phyloP scores from a whole-genome alignment of 2,329 filamentous ascomycete genomes.

The Ophiostoma novo-ulmi region DNA sequence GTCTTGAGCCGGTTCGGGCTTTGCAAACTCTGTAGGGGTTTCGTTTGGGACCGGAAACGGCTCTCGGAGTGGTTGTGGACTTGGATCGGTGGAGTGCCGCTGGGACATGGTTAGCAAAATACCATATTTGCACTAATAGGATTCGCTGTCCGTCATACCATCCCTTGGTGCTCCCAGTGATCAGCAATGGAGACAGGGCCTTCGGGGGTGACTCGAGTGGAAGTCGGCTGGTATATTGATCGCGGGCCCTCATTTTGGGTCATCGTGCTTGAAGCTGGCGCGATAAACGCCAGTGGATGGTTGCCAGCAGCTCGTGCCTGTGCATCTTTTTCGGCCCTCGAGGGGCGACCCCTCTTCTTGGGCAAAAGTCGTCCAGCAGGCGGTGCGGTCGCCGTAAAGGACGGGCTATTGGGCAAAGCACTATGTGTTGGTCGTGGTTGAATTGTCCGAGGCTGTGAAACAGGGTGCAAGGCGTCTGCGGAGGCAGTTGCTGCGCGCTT shows the following conservation, averaged over 20 bases:
- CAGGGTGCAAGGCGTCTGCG: constrained; percentile 22
- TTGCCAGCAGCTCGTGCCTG: constrained; percentile 29
- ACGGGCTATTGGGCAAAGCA: background rate
- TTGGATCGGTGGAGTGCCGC: background rate
- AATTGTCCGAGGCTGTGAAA: constrained; percentile 28
- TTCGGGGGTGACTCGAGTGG: background rate
- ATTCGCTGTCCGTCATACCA: background rate
- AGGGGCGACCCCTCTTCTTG: constrained; percentile 34
- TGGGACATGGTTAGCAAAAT: background rate
- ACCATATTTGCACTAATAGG: background rate
- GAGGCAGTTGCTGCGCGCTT: constrained; percentile 33
- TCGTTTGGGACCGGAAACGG: background rate
- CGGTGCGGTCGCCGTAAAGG: background rate
- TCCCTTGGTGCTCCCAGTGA: background rate
- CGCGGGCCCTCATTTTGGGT: background rate
- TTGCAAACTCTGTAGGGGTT: background rate
- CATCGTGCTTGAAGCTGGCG: constrained; percentile 20
- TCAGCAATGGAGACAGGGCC: background rate
- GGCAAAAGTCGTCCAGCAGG: constrained; percentile 18
- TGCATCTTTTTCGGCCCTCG: constrained; percentile 34
- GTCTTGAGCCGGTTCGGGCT: background rate
- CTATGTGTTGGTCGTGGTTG: constrained; percentile 31
- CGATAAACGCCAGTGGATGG: constrained; percentile 14
- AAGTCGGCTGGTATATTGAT: background rate
- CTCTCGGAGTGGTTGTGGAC: background rate